Percentiles rank a stretch among this genome's conserved stretches.
phyloP scores from a whole-genome alignment of 805 yeast species.

The Candida morakotiae region DNA sequence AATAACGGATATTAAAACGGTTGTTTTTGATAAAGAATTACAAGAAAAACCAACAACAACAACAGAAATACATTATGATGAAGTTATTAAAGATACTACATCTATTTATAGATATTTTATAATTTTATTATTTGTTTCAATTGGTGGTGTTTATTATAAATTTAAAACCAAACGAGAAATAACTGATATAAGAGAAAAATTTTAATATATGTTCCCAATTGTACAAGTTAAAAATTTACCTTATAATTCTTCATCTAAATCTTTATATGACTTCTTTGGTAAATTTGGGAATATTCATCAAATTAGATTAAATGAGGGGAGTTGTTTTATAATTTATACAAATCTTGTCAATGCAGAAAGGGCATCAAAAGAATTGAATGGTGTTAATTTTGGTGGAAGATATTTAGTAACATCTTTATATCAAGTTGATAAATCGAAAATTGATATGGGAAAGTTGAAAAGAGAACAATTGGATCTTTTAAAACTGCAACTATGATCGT shows the following conservation, averaged over 20 bases:
- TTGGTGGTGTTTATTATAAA: not conserved
- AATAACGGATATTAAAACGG: constrained; percentile 11
- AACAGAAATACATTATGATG: not conserved
- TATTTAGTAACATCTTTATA: constrained; percentile 51
- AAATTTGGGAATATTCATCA: constrained; percentile 55
- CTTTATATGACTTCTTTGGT: constrained; percentile 50
- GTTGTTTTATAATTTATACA: constrained; percentile 53
- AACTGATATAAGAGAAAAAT: constrained; percentile 4
- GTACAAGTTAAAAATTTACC: constrained; percentile 59
- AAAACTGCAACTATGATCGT: no score
- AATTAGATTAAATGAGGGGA: constrained; percentile 43
- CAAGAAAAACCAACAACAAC: not conserved
- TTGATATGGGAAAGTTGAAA: constrained; percentile 20
- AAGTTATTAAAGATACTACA: constrained; percentile 1
- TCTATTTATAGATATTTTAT: constrained; percentile 2
- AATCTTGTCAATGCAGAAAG: constrained; percentile 43
- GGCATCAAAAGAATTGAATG: constrained; percentile 55
- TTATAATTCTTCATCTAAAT: constrained; percentile 41
- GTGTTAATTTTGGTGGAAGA: constrained; percentile 55
- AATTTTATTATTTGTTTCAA: not conserved
- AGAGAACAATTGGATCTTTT: constrained; percentile 24
- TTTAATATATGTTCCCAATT: constrained; percentile 23
- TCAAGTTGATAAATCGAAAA: constrained; percentile 37
- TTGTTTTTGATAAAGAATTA: not conserved
- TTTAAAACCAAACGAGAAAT: constrained; percentile 1